Evolutionary conservation across 345 rosid species (phyloP).

Genomic region (Pugionium cornutum): DNA sequence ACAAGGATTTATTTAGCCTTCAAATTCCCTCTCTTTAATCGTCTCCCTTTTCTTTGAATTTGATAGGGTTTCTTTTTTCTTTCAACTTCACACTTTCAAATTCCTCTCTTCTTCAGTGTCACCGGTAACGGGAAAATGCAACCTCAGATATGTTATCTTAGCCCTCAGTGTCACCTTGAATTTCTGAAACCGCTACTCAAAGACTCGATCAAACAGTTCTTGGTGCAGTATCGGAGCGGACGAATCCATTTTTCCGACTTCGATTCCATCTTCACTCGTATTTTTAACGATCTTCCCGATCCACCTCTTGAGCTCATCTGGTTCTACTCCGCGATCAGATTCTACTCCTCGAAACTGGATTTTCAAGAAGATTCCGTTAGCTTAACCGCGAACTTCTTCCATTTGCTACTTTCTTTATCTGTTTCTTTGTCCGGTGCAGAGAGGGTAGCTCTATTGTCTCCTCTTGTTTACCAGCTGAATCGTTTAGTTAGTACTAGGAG

Average conservation of each 20-base stretch:
- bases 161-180: slow-evolving; percentile 26
- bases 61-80: slow-evolving; percentile 8
- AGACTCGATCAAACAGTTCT: slow-evolving; percentile 64
- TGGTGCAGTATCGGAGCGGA: slow-evolving; percentile 49
- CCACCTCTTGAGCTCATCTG: slow-evolving; percentile 70
- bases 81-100: slow-evolving; percentile 22
- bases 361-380: slow-evolving; percentile 29
- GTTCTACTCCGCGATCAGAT: slow-evolving; percentile 67
- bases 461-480: slow-evolving; percentile 57
- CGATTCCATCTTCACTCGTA: slow-evolving; percentile 61
- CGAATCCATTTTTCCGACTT: slow-evolving; percentile 61
- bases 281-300: slow-evolving; percentile 49
- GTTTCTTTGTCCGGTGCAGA: slow-evolving; percentile 45
- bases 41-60: slow-evolving; percentile 40
- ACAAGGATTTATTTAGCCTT: background rate
- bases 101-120: slow-evolving; percentile 11
- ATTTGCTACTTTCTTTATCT: slow-evolving; percentile 57
- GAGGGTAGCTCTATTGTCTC: slow-evolving; percentile 59
- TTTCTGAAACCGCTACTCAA: slow-evolving; percentile 49
- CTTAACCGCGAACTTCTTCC: slow-evolving; percentile 52
- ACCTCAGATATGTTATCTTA: slow-evolving; percentile 23
- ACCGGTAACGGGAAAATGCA: slow-evolving; percentile 35
- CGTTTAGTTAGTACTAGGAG: slow-evolving; percentile 32
- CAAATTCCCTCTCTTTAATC: slow-evolving; percentile 44
- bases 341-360: slow-evolving; percentile 44